A percentile compares a stretch with the other conserved stretches of the same genome.
Conservation (phyloP, 2,329 filamentous ascomycete species). For the Periconia digitata region DNA sequence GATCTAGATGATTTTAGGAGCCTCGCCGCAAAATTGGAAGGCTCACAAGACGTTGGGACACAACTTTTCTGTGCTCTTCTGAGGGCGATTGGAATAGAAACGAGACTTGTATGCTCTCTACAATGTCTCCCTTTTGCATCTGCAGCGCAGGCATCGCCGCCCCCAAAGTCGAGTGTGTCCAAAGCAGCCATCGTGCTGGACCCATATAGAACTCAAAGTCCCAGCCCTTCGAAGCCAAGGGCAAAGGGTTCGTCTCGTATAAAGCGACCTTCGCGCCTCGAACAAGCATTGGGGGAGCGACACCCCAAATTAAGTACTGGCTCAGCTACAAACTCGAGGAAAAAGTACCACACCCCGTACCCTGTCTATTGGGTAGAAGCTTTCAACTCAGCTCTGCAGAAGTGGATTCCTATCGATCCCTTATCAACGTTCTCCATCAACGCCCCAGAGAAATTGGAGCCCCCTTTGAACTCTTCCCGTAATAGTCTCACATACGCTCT, state of each 20-base stretch:
- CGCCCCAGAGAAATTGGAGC: conserved; percentile 76
- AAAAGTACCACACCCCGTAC: conserved; percentile 69
- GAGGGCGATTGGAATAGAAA: conserved; percentile 76
- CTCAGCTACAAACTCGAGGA: conserved; percentile 41
- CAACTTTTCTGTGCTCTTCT: conserved; percentile 89
- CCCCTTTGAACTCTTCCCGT: conserved; percentile 72
- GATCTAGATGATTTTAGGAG: conserved; percentile 73
- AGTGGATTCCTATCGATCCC: conserved; percentile 88
- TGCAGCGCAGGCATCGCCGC: conserved; percentile 32
- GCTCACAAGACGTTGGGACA: conserved; percentile 85
- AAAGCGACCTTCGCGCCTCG: conserved; percentile 35
- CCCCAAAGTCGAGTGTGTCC: conserved; percentile 22
- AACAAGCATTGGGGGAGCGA: conserved; percentile 34
- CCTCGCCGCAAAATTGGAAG: conserved; percentile 69
- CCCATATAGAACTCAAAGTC: conserved; percentile 29
- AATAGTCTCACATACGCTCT: conserved; percentile 84
- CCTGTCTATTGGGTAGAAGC: conserved; percentile 96
- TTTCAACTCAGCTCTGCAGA: conserved; percentile 81
- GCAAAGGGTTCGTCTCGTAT: conserved; percentile 21
- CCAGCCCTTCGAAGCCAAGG: conserved; percentile 22
- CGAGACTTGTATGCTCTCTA: conserved; percentile 85
- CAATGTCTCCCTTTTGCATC: conserved; percentile 74
- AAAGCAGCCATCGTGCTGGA: conserved; percentile 32
- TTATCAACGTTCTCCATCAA: conserved; percentile 79
- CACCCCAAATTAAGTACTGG: conserved; percentile 26